These are phyloP conservation scores for Alternaria solani DNA, from an alignment of 2,329 filamentous ascomycete genomes.

Conservation along the genomic window DNA sequence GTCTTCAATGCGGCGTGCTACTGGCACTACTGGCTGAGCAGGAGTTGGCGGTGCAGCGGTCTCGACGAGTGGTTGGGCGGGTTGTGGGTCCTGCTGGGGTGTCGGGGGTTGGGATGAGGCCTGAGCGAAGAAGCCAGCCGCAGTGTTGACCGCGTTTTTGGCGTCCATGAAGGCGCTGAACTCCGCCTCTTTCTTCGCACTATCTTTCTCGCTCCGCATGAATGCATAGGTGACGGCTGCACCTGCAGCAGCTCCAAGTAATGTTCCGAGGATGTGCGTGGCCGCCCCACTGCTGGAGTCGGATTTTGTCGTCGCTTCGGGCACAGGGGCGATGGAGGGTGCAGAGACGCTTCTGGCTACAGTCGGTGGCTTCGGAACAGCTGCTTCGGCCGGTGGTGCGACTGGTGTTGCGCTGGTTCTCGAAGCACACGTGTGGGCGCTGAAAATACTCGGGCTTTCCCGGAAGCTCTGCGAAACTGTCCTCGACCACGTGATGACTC, in stretches of 20 bases:
- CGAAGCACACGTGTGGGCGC: slow-evolving; percentile 36
- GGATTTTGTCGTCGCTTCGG: slow-evolving; percentile 33
- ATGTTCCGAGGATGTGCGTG: slow-evolving; percentile 74
- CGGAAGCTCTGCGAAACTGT: slow-evolving; percentile 42
- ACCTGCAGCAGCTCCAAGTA: slow-evolving; percentile 81
- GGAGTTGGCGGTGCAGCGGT: slow-evolving; percentile 28
- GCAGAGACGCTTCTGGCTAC: slow-evolving; percentile 46
- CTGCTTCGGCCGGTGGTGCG: slow-evolving; percentile 36
- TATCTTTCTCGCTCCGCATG: slow-evolving; percentile 65
- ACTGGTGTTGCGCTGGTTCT: slow-evolving; percentile 35
- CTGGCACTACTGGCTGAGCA: slow-evolving; percentile 31
- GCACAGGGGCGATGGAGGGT: slow-evolving; percentile 32
- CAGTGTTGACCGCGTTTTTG: slow-evolving; percentile 43
- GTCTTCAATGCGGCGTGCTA: slow-evolving; percentile 49
- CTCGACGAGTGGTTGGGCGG: slow-evolving; percentile 24
- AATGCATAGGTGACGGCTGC: slow-evolving; percentile 80
- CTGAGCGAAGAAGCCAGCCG: slow-evolving; percentile 39
- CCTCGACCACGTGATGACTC: slow-evolving; percentile 54
- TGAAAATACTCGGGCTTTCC: slow-evolving; percentile 45
- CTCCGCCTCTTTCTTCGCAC: slow-evolving; percentile 54
- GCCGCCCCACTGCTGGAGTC: slow-evolving; percentile 59
- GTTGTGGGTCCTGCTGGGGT: slow-evolving; percentile 46
- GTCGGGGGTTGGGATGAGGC: slow-evolving; percentile 36
- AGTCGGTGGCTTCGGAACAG: slow-evolving; percentile 35
- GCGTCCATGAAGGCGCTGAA: slow-evolving; percentile 48